Evolutionary conservation across 2,329 filamentous ascomycete genomes (phyloP), one percentile per base, ranked within the genome.

Genomic region (Scleromitrula shiraiana): DNA sequence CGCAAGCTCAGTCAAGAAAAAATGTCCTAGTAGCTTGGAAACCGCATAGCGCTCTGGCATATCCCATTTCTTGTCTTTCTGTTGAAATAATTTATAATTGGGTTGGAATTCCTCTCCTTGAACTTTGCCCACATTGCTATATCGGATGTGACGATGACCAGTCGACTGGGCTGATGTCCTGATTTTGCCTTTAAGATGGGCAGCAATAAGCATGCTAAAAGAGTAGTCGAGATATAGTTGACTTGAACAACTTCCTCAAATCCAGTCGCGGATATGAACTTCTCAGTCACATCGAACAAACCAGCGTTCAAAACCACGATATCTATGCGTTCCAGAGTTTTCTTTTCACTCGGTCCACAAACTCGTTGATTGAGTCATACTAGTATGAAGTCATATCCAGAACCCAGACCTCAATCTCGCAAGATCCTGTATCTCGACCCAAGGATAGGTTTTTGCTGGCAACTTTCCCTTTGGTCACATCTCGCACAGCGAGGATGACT

Each of bases 401-500:
- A 2, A 60, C n/a, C 72, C 71, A 77, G 4, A 78, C 71, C 14
- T 74, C 64, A 10, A 77, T 66, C 0, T 39, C 61, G n/a, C n/a
- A n/a, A n/a, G n/a, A n/a, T 3, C 68, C 67, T 0, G 52, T 49
- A 2, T 63, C 44, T 5, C 59, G 61, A 20, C 37, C 15, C 4
- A 30, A 45, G 2, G 60, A 46, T 4, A 73, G 59, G 8, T 52
- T 45, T 2, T 49, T 32, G 1, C 63, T 65, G 2, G 71, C 73
- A 0, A 54, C 59, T 20, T 73, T 62, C 7, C 74, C 75, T 41
- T 68, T 72, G 3, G 59, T 49, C 0, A 53, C 27, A 3, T 64
- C 68, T 2, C 75, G 71, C 2, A 74, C 71, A 7, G 67, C 72
- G 3, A 77, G 59, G 49, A 77, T 67, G 8, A 78, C 59, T 19